Conservation (phyloP, 306 rosid genomes). For the Argentina anserina region DNA sequence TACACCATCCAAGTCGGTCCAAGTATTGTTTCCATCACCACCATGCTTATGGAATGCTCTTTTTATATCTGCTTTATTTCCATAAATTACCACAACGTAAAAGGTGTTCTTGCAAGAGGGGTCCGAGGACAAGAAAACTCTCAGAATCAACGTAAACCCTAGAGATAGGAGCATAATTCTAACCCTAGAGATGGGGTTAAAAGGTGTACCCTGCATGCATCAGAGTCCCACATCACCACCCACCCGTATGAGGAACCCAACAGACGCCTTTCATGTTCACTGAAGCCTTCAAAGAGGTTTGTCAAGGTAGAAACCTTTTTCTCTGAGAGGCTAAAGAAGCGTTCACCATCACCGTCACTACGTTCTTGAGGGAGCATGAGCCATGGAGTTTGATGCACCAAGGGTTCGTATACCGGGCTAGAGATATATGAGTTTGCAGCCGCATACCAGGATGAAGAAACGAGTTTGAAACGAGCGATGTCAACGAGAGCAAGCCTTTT, state of each 20-base stretch:
- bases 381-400: too few relatives aligned
- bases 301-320: too few relatives aligned
- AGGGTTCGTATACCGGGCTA: neutral
- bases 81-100: neutral
- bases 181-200: neutral
- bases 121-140: neutral
- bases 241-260: neutral
- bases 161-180: neutral
- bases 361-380: neutral
- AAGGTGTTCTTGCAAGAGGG: neutral
- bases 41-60: neutral
- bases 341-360: too few relatives aligned
- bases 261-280: neutral
- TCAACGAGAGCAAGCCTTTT: neutral
- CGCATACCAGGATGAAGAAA: neutral
- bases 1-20: neutral
- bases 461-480: neutral
- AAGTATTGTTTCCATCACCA: neutral
- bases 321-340: too few relatives aligned
- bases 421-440: neutral
- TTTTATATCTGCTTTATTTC: too few relatives aligned
- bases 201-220: neutral
- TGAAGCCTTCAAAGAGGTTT: too few relatives aligned
- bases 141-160: too few relatives aligned
- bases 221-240: neutral